Evolutionary conservation across 1,284 basidiomycete genomes (phyloP).

Genomic region (Schizophyllum commune): DNA sequence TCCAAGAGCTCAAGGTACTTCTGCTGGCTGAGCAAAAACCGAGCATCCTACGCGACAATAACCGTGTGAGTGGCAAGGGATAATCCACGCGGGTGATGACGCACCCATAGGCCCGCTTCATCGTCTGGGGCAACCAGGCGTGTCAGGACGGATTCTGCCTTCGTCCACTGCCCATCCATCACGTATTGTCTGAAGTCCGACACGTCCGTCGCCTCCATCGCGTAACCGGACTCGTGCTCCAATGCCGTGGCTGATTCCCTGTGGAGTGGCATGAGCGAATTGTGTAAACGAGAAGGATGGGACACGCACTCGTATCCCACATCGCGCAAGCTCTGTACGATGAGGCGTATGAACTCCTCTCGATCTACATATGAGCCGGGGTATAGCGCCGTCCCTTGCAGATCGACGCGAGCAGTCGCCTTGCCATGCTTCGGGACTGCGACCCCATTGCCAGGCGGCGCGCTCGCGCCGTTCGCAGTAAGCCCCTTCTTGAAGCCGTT

Average conservation of each 20-base stretch:
- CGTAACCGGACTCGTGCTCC: constrained; percentile 89
- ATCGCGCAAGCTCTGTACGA: constrained; percentile 87
- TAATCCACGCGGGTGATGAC: constrained; percentile 16
- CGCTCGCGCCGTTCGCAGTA: constrained; percentile 22
- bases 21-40: constrained; percentile 87
- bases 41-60: constrained; percentile 52
- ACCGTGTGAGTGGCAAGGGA: constrained; percentile 15
- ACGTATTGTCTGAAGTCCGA: constrained; percentile 79
- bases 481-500: constrained; percentile 44
- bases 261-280: constrained; percentile 13
- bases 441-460: constrained; percentile 27
- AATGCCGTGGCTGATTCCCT: constrained; percentile 87
- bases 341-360: constrained; percentile 87
- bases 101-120: constrained; percentile 59
- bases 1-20: constrained; percentile 97
- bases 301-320: constrained; percentile 84
- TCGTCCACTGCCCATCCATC: constrained; percentile 77
- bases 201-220: constrained; percentile 75
- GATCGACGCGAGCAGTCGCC: constrained; percentile 47
- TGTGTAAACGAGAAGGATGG: constrained; percentile 5
- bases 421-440: constrained; percentile 26
- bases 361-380: constrained; percentile 74
- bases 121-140: constrained; percentile 56
- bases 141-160: constrained; percentile 68
- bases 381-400: constrained; percentile 66